Conservation (phyloP, 768 basidiomycete species). For the Mycena floridula region DNA sequence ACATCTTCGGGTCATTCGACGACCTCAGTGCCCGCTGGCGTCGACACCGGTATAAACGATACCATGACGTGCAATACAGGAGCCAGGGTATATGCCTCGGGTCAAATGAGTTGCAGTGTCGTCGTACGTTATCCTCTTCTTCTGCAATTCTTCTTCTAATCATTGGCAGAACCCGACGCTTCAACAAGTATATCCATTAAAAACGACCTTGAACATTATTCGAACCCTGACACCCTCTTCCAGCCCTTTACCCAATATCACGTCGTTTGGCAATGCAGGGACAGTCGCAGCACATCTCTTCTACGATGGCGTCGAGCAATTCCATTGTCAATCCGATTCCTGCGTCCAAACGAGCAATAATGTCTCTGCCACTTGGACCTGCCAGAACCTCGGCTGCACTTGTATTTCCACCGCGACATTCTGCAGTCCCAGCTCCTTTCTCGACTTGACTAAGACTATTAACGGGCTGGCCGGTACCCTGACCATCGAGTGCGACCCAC, state of each 20-base stretch:
- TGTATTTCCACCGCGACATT: slow-evolving; percentile 69
- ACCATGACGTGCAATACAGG: slow-evolving; percentile 68
- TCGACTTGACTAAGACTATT: slow-evolving; percentile 56
- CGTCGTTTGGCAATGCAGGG: slow-evolving; percentile 48
- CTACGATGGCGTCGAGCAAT: slow-evolving; percentile 83
- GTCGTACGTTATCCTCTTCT: slow-evolving; percentile 42
- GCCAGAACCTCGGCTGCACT: slow-evolving; percentile 66
- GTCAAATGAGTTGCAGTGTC: slow-evolving; percentile 83
- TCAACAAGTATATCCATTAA: slow-evolving; percentile 65
- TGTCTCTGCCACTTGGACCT: slow-evolving; percentile 51
- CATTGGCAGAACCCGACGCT: slow-evolving; percentile 72
- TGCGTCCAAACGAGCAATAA: slow-evolving; percentile 56
- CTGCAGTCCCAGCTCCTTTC: slow-evolving; percentile 52
- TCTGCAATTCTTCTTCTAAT: slow-evolving; percentile 2
- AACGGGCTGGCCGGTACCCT: slow-evolving; percentile 61
- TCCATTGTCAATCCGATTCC: slow-evolving; percentile 69
- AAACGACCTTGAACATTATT: slow-evolving; percentile 70
- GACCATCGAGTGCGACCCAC: slow-evolving; percentile 57
- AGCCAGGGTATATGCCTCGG: slow-evolving; percentile 68
- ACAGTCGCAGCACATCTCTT: slow-evolving; percentile 65
- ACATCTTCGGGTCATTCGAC: slow-evolving; percentile 31
- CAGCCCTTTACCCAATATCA: slow-evolving; percentile 61
- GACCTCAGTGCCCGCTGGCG: slow-evolving; percentile 18
- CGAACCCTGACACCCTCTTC: slow-evolving; percentile 65
- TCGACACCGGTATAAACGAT: slow-evolving; percentile 40